Percentiles rank a stretch among this genome's conserved stretches.
Evolutionary conservation across 129 eudicot genomes (phyloP).

Genomic region (Lactuca sativa): DNA sequence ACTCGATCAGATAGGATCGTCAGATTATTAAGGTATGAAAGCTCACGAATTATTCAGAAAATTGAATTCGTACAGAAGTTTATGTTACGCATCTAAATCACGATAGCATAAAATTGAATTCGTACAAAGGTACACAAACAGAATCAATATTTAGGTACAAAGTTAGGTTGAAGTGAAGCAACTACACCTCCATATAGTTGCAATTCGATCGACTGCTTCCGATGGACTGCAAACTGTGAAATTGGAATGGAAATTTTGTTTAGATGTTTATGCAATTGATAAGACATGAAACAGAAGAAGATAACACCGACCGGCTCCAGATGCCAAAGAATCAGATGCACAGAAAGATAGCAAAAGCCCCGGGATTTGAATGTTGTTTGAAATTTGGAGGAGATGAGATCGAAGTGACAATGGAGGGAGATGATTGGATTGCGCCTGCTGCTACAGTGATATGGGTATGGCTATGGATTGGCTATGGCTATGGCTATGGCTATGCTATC

Average conservation of each 20-base stretch:
- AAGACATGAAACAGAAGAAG: conserved; percentile 3
- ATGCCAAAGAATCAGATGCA: conserved; percentile 7
- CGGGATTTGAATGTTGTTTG: neutral
- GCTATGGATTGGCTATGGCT: neutral
- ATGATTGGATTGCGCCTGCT: conserved; percentile 2
- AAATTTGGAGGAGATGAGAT: conserved; percentile 8
- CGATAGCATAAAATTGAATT: neutral
- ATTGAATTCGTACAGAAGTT: neutral
- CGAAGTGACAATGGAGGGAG: conserved; percentile 4
- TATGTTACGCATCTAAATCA: neutral
- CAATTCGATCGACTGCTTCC: neutral
- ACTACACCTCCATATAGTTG: neutral
- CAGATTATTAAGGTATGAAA: neutral
- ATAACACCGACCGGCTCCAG: conserved; percentile 8
- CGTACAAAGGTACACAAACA: conserved; percentile 7
- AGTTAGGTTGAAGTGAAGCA: conserved; percentile 18
- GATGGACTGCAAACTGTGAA: conserved; percentile 10
- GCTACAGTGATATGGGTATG: neutral
- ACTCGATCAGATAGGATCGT: neutral
- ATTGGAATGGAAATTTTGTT: conserved; percentile 1
- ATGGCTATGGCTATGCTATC: conserved; percentile 6
- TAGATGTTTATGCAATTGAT: conserved; percentile 3
- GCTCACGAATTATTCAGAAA: neutral
- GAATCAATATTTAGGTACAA: neutral
- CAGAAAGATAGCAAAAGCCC: neutral